These are phyloP conservation scores for Leptodermis oblonga DNA, from an alignment of 257 asterid genomes.

Conservation along the genomic window DNA sequence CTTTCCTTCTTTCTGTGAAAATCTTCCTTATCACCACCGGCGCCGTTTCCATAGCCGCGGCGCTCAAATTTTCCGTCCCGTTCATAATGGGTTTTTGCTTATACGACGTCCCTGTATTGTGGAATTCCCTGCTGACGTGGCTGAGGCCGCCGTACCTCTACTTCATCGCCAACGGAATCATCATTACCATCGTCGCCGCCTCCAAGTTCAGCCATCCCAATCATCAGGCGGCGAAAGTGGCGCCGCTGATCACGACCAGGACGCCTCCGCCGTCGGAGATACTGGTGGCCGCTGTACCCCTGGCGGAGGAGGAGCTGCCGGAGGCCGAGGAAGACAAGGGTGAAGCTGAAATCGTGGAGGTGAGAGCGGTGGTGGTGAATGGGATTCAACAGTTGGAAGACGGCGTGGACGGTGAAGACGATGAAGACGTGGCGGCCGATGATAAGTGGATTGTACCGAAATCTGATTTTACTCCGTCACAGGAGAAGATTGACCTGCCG, in stretches of 20 bases:
- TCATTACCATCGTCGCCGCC: slow-evolving; percentile 56
- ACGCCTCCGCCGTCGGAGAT: slow-evolving; percentile 34
- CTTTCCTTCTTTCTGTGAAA: slow-evolving; percentile 40
- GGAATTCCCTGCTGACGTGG: slow-evolving; percentile 38
- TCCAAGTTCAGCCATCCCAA: slow-evolving; percentile 40
- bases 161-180: slow-evolving; percentile 63
- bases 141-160: slow-evolving; percentile 73
- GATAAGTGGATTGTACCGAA: slow-evolving; percentile 18
- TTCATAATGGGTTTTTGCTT: slow-evolving; percentile 17
- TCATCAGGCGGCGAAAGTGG: slow-evolving; percentile 11
- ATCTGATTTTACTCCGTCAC: slow-evolving; percentile 11
- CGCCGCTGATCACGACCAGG: slow-evolving; percentile 30
- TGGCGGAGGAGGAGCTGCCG: slow-evolving; percentile 21
- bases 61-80: slow-evolving; percentile 37
- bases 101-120: slow-evolving; percentile 37
- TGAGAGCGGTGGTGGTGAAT: slow-evolving; percentile 46
- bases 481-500: slow-evolving; percentile 20
- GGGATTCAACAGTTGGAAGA: slow-evolving; percentile 23
- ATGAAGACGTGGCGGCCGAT: slow-evolving; percentile 20
- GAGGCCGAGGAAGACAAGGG: slow-evolving; percentile 11
- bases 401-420: slow-evolving; percentile 19
- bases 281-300: slow-evolving; percentile 5
- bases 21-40: slow-evolving; percentile 48
- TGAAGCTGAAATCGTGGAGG: slow-evolving; percentile 17
- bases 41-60: slow-evolving; percentile 42